Evolutionary conservation across 148 eudicot species (phyloP).

Genomic region (Nyssa sinensis): DNA sequence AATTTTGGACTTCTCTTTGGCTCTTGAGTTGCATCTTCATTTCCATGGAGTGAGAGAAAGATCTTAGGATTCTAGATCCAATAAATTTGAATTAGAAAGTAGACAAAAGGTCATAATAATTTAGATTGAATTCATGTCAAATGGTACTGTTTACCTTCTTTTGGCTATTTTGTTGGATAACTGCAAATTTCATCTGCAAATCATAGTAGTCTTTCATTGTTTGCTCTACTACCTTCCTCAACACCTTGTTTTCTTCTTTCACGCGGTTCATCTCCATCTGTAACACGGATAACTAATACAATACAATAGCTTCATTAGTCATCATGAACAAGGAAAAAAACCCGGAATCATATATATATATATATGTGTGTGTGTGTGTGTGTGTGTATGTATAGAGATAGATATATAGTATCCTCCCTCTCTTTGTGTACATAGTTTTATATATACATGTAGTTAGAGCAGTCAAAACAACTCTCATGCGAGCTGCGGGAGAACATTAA

Average conservation of each 20-base stretch:
- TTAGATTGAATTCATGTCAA: background rate
- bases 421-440: too few species aligned
- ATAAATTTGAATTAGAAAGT: background rate
- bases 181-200: conserved; percentile 40
- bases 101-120: background rate
- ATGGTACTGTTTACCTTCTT: conserved; percentile 26
- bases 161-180: conserved; percentile 29
- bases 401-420: background rate
- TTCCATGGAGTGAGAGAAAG: conserved; percentile 33
- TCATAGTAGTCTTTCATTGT: conserved; percentile 49
- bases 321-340: too few species aligned
- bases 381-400: too few species aligned
- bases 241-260: conserved; percentile 51
- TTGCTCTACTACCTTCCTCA: conserved; percentile 44
- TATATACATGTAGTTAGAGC: too few species aligned
- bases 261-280: conserved; percentile 43
- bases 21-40: conserved; percentile 17
- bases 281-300: conserved; percentile 32
- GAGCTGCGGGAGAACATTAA: too few species aligned
- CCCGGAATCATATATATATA: background rate
- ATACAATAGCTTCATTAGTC: too few species aligned
- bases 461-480: too few species aligned
- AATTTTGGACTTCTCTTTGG: conserved; percentile 19
- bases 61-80: conserved; percentile 38
- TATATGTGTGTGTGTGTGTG: too few species aligned